Evolutionary conservation across 768 basidiomycete species (phyloP).

Genomic region (Rhodotorula diobovata): DNA sequence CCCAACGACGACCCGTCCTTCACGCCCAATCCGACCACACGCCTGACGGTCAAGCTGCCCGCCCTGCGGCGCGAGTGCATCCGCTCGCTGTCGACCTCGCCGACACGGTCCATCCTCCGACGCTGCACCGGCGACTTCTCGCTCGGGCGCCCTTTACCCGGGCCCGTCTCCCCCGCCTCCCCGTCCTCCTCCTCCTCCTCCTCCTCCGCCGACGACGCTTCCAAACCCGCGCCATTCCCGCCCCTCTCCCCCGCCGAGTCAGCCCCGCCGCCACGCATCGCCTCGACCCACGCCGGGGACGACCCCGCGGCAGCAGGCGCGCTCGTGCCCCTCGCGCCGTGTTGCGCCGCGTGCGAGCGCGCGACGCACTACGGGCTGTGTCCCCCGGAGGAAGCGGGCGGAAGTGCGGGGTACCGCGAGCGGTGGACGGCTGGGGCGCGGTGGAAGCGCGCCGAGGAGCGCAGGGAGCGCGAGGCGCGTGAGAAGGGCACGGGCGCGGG

Average conservation of each 20-base stretch:
- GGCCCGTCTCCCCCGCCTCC: background rate
- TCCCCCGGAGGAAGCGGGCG: background rate
- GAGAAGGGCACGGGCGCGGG: background rate
- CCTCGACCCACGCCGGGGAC: background rate
- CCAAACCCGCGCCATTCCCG: background rate
- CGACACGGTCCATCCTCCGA: background rate
- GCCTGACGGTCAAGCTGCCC: conserved; percentile 4
- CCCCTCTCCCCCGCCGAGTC: background rate
- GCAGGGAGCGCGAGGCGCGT: background rate
- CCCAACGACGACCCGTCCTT: background rate
- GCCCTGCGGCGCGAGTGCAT: conserved; percentile 1
- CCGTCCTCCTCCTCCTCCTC: background rate
- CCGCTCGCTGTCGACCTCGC: background rate
- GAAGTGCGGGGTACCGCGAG: background rate
- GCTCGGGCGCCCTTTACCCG: no score
- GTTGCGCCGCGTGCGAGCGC: background rate
- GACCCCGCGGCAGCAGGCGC: background rate
- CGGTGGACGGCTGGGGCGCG: conserved; percentile 10
- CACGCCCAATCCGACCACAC: conserved; percentile 1
- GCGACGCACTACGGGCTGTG: background rate
- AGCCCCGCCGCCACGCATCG: background rate
- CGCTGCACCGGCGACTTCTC: background rate
- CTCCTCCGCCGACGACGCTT: background rate
- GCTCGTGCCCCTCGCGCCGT: background rate
- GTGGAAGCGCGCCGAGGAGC: conserved; percentile 8